Evolutionary conservation across 345 rosid species (phyloP).

Genomic region (Combretum micranthum): DNA sequence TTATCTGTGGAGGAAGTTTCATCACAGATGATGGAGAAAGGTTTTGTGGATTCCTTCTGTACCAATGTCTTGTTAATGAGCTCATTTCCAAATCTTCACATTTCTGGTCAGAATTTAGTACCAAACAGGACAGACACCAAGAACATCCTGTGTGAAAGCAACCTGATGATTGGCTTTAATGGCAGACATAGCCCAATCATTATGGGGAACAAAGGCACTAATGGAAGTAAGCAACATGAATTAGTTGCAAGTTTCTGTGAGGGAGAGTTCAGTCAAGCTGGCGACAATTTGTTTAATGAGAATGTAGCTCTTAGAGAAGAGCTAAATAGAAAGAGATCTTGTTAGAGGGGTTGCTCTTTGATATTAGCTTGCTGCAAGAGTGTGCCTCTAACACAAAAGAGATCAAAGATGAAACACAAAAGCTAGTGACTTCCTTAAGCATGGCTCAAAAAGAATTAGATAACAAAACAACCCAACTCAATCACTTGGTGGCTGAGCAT

Average conservation of each 20-base stretch:
- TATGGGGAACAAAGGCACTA: constrained; percentile 16
- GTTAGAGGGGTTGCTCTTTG: constrained; percentile 82
- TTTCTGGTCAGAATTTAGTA: constrained; percentile 15
- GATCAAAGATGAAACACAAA: constrained; percentile 65
- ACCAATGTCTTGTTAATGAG: constrained; percentile 43
- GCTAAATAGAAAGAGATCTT: constrained; percentile 70
- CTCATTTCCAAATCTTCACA: constrained; percentile 24
- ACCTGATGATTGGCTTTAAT: constrained; percentile 8
- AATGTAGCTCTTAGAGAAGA: constrained; percentile 56
- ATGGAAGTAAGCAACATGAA: constrained; percentile 19
- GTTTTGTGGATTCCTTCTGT: constrained; percentile 36
- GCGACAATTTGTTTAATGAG: constrained; percentile 29
- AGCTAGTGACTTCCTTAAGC: constrained; percentile 36
- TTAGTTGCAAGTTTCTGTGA: constrained; percentile 20
- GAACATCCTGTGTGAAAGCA: constrained; percentile 12
- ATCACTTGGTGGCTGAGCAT: constrained; percentile 43
- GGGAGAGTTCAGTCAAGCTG: constrained; percentile 20
- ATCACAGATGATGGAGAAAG: constrained; percentile 51
- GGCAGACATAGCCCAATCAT: constrained; percentile 11
- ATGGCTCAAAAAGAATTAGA: constrained; percentile 53
- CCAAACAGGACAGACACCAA: constrained; percentile 16
- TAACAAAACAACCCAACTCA: constrained; percentile 54
- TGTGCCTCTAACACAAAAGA: constrained; percentile 66
- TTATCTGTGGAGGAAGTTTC: constrained; percentile 48
- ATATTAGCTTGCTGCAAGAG: constrained; percentile 84